A percentile compares a stretch with the other conserved stretches of the same genome.
Evolutionary conservation across 139 green algal genomes (phyloP).

Genomic region (Microglena sp.): DNA sequence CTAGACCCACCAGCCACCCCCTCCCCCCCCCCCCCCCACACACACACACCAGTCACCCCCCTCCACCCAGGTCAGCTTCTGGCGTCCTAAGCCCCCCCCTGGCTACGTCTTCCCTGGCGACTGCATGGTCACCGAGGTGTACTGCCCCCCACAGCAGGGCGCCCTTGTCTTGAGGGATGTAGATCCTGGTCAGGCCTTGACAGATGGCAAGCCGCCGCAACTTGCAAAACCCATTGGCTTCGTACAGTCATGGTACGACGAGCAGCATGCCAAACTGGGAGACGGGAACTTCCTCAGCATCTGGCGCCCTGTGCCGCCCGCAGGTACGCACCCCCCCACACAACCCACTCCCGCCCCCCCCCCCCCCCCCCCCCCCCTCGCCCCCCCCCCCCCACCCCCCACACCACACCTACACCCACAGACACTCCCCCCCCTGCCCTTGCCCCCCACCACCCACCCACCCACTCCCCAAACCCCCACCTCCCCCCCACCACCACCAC

Average conservation of each 20-base stretch:
- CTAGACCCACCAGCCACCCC: too few species aligned
- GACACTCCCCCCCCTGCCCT: too few species aligned
- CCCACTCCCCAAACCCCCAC: too few species aligned
- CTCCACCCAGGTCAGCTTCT: constrained; percentile 22
- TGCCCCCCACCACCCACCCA: too few species aligned
- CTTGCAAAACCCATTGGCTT: constrained; percentile 33
- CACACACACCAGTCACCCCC: not conserved
- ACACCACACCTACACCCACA: too few species aligned
- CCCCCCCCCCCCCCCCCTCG: too few species aligned
- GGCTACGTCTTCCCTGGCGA: constrained; percentile 67
- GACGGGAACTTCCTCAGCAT: constrained; percentile 42
- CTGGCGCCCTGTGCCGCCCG: constrained; percentile 61
- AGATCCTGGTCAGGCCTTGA: constrained; percentile 17
- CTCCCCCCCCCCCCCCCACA: too few species aligned
- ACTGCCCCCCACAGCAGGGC: constrained; percentile 38
- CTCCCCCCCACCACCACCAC: too few species aligned
- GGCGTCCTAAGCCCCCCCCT: constrained; percentile 46
- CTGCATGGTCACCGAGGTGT: constrained; percentile 41
- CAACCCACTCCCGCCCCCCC: too few species aligned
- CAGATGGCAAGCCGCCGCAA: constrained; percentile 12
- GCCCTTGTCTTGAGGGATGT: constrained; percentile 45
- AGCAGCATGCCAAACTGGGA: constrained; percentile 22
- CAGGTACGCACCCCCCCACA: too few species aligned
- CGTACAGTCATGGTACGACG: constrained; percentile 32
- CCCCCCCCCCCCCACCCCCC: too few species aligned